phyloP scores from a whole-genome alignment of 2,329 filamentous ascomycete species.

The Botrytis fabae region DNA sequence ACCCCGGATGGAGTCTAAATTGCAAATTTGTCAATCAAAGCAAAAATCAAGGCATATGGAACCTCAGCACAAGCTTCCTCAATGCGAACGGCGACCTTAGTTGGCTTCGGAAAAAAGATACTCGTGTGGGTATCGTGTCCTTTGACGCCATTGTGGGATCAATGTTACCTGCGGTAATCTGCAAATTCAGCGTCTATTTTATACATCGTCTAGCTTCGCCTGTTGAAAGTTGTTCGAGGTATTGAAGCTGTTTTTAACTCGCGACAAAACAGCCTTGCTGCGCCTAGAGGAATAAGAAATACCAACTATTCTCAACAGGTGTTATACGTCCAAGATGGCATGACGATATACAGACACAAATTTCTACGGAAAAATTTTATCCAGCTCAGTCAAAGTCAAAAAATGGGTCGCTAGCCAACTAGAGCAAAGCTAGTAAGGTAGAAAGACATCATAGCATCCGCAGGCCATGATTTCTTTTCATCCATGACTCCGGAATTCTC shows the following conservation, averaged over 20 bases:
- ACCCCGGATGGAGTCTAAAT: background rate
- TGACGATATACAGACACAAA: background rate
- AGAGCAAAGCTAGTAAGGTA: background rate
- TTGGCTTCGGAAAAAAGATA: background rate
- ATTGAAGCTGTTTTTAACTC: background rate
- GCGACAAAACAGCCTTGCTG: background rate
- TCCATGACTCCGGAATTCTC: background rate
- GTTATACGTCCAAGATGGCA: background rate
- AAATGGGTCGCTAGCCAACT: conserved; percentile 3
- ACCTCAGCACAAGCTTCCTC: background rate
- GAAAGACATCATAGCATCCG: conserved; percentile 1
- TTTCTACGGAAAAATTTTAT: background rate
- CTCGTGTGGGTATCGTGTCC: background rate
- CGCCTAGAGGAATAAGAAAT: background rate
- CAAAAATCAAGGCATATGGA: background rate
- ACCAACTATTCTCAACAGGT: background rate
- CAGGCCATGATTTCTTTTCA: background rate
- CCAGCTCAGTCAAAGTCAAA: background rate
- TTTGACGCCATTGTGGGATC: background rate
- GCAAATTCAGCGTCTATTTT: background rate
- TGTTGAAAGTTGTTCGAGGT: background rate
- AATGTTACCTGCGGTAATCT: background rate
- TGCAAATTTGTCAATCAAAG: background rate
- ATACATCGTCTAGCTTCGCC: background rate
- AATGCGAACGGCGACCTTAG: background rate